Percentiles rank a stretch among this genome's conserved stretches.
phyloP scores from a whole-genome alignment of 1,139 yeast species.

The Meyerozyma elateridarum region DNA sequence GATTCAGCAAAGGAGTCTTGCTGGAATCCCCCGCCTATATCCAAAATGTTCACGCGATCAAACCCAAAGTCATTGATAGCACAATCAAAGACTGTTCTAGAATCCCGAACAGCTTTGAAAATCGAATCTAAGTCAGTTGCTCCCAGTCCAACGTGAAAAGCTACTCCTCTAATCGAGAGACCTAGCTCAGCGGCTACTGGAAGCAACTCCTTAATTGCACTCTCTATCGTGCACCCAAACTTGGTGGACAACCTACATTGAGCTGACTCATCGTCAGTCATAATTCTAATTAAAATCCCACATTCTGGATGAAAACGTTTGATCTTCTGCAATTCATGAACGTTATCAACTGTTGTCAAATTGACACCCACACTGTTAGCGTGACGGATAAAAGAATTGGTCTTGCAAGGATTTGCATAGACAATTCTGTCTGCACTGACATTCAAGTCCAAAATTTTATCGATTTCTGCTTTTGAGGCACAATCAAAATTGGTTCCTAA shows the following conservation, averaged over 20 bases:
- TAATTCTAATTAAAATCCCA: conserved; percentile 69
- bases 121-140: conserved; percentile 72
- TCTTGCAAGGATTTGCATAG: conserved; percentile 94
- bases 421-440: conserved; percentile 64
- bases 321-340: conserved; percentile 77
- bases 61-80: conserved; percentile 45
- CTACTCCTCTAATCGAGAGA: conserved; percentile 73
- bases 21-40: conserved; percentile 94
- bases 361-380: conserved; percentile 54
- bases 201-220: conserved; percentile 52
- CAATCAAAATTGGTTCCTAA: conserved; percentile 86
- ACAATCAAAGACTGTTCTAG: conserved; percentile 63
- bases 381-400: conserved; percentile 71
- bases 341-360: conserved; percentile 86
- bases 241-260: conserved; percentile 85
- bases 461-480: conserved; percentile 86
- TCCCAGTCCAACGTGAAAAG: conserved; percentile 96
- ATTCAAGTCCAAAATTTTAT: conserved; percentile 57
- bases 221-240: conserved; percentile 71
- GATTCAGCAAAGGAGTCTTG: conserved; percentile 59
- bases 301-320: conserved; percentile 63
- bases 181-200: conserved; percentile 57
- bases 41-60: conserved; percentile 50
- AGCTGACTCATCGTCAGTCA: conserved; percentile 87
- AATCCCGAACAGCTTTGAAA: conserved; percentile 67